phyloP scores from a whole-genome alignment of 148 eudicot genomes.

The Rhododendron williamsianum region DNA sequence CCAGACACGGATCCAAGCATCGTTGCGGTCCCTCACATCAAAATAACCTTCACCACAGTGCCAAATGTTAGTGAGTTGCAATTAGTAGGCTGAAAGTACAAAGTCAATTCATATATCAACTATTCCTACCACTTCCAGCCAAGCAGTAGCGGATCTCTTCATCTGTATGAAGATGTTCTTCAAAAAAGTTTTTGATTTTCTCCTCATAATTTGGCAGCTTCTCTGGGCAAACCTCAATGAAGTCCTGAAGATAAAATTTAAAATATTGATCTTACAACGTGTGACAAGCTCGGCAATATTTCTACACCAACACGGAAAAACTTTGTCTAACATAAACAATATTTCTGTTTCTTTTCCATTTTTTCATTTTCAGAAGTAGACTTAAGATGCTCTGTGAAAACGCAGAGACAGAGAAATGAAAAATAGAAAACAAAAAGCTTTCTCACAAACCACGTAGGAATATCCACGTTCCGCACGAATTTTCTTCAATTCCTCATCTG shows the following conservation, averaged over 20 bases:
- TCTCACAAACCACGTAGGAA: slow-evolving; percentile 61
- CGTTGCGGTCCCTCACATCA: slow-evolving; percentile 87
- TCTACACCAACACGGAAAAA: not conserved
- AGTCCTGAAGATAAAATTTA: slow-evolving; percentile 37
- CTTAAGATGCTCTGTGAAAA: not conserved
- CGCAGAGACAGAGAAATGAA: not conserved
- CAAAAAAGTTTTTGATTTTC: slow-evolving; percentile 79
- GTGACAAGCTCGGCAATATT: not conserved
- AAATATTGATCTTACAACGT: not conserved
- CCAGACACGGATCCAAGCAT: slow-evolving; percentile 91
- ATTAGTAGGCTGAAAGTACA: not conserved
- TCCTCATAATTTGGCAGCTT: slow-evolving; percentile 84
- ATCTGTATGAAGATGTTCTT: slow-evolving; percentile 96
- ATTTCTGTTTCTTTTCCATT: not conserved
- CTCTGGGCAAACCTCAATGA: slow-evolving; percentile 84
- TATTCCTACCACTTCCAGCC: slow-evolving; percentile 90
- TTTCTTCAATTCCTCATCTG: slow-evolving; percentile 73
- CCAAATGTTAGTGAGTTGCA: not conserved
- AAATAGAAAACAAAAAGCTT: not conserved
- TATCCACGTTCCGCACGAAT: slow-evolving; percentile 83
- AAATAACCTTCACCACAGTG: slow-evolving; percentile 60
- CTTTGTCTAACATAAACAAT: not conserved
- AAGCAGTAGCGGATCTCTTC: slow-evolving; percentile 97
- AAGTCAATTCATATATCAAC: slow-evolving; percentile 10
- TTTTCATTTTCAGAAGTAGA: not conserved